Conservation (phyloP, 306 rosid species). For the Ormosia semicastrata region DNA sequence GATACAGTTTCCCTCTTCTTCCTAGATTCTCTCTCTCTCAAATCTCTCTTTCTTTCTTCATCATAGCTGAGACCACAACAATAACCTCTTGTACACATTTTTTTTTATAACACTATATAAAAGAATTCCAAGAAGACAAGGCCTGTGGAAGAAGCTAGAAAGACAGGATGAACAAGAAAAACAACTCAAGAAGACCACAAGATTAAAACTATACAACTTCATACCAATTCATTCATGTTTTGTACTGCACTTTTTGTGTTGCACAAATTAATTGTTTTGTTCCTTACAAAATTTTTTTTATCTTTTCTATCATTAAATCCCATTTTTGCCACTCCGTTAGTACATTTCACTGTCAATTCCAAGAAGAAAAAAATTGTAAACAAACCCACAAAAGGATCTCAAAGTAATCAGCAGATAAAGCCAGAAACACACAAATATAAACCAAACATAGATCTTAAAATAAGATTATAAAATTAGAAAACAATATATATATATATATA, state of each 20-base stretch:
- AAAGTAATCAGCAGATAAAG: background rate
- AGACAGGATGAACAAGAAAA: background rate
- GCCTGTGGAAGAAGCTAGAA: background rate
- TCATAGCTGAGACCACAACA: background rate
- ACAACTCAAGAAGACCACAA: background rate
- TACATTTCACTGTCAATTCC: background rate
- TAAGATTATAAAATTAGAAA: background rate
- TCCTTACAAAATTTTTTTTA: background rate
- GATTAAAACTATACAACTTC: background rate
- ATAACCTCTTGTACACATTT: background rate
- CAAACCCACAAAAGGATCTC: conserved; percentile 11
- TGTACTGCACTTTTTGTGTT: background rate
- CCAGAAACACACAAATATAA: background rate
- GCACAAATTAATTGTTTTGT: background rate
- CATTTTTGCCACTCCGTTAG: no score
- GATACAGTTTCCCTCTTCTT: background rate
- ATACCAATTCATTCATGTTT: background rate
- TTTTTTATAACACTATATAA: background rate
- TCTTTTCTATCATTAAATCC: background rate
- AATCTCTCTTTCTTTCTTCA: background rate
- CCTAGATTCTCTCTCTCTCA: background rate
- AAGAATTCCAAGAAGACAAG: no score
- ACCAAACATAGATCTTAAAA: conserved; percentile 36
- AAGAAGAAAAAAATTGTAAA: background rate
- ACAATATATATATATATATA: no score